Percentiles rank a stretch among this genome's conserved stretches.
Conservation (phyloP, 1,139 yeast species). For the Yamadazyma spencermartinsiae region DNA sequence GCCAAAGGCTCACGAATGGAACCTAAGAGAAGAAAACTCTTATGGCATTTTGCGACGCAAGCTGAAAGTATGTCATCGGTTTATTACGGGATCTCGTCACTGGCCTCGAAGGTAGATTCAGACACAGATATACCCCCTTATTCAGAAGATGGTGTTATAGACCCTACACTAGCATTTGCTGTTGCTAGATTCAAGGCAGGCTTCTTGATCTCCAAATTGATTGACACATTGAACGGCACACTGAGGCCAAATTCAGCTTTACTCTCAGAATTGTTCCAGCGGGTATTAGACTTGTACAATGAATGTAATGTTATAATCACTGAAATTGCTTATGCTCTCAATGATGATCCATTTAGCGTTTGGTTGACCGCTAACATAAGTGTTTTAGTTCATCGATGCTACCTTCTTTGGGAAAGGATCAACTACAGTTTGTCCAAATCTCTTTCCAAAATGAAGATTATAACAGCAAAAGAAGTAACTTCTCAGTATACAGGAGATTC, state of each 20-base stretch:
- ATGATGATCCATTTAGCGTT: neutral
- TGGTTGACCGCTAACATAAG: constrained; percentile 1
- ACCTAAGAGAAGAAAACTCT: neutral
- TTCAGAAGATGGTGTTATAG: neutral
- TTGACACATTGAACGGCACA: neutral
- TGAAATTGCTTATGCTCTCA: neutral
- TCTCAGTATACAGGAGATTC: neutral
- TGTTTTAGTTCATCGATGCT: constrained; percentile 1
- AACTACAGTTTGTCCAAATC: neutral
- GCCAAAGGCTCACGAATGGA: neutral
- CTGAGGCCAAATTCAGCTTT: neutral
- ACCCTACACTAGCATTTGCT: neutral
- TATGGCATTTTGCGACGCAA: constrained; percentile 2
- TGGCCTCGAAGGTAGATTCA: neutral
- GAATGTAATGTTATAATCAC: neutral
- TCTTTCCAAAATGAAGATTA: neutral
- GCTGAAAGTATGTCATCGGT: neutral
- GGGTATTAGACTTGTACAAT: neutral
- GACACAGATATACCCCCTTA: neutral
- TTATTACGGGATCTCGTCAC: neutral
- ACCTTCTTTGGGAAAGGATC: neutral
- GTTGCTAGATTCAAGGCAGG: neutral
- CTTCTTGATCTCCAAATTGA: neutral
- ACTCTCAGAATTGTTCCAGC: neutral
- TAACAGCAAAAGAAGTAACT: neutral